phyloP scores from a whole-genome alignment of 345 rosid genomes.

The Sapria himalayana region DNA sequence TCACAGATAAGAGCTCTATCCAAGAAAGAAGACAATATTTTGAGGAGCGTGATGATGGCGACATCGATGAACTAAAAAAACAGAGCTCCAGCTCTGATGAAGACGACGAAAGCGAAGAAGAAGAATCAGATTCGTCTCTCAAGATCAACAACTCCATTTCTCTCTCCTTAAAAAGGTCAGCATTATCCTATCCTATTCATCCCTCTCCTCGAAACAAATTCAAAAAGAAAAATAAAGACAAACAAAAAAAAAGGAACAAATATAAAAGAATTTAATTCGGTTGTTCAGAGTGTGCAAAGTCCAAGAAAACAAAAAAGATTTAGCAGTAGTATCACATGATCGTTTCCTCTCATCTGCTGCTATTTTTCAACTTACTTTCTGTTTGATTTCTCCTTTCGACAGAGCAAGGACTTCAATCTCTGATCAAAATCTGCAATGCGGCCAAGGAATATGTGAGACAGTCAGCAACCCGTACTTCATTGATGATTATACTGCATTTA shows the following conservation, averaged over 20 bases:
- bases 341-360: slow-evolving; percentile 9
- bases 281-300: slow-evolving; percentile 3
- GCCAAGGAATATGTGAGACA: slow-evolving; percentile 22
- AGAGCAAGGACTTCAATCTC: slow-evolving; percentile 27
- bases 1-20: slow-evolving; percentile 17
- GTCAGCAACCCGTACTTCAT: slow-evolving; percentile 14
- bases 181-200: slow-evolving; percentile 5
- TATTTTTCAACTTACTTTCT: slow-evolving; percentile 8
- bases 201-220: too few species aligned
- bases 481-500: slow-evolving; percentile 19
- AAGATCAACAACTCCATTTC: slow-evolving; percentile 9
- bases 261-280: too few species aligned
- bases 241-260: too few species aligned
- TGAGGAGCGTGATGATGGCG: slow-evolving; percentile 16
- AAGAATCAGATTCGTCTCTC: slow-evolving; percentile 25
- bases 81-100: too few species aligned
- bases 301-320: slow-evolving; percentile 4
- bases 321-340: slow-evolving; percentile 11
- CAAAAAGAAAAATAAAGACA: too few species aligned
- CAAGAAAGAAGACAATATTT: slow-evolving; percentile 20
- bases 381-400: slow-evolving; percentile 3
- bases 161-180: slow-evolving; percentile 24
- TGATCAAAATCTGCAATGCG: slow-evolving; percentile 28
- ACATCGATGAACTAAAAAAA: slow-evolving; percentile 15
- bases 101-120: too few species aligned